phyloP scores from a whole-genome alignment of 495 filamentous ascomycete genomes.

The Trichoderma asperelloides region DNA sequence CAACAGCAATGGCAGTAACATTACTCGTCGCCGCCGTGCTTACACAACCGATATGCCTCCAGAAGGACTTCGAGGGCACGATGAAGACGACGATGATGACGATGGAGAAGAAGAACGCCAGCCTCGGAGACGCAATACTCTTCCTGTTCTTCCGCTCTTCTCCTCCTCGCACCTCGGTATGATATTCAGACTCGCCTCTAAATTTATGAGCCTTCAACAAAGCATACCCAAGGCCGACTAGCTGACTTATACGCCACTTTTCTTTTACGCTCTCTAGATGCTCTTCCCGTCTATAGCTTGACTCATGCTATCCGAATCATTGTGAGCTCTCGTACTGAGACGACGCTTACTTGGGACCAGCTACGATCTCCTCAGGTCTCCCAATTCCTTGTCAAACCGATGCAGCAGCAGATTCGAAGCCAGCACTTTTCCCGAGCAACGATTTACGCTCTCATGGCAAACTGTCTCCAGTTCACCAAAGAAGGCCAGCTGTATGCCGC shows the following conservation, averaged over 20 bases:
- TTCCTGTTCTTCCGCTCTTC: constrained; percentile 72
- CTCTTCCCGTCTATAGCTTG: constrained; percentile 77
- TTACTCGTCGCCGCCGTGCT: not conserved
- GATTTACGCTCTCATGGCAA: constrained; percentile 82
- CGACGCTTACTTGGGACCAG: constrained; percentile 91
- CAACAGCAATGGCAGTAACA: not conserved
- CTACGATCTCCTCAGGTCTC: constrained; percentile 88
- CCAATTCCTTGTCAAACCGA: constrained; percentile 87
- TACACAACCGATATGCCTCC: constrained; percentile 37
- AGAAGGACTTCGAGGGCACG: constrained; percentile 26
- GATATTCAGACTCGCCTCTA: not conserved
- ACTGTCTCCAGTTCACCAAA: constrained; percentile 86
- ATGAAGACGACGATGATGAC: constrained; percentile 32
- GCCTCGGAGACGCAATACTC: constrained; percentile 34
- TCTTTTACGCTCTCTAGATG: constrained; percentile 18
- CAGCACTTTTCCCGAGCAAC: constrained; percentile 79
- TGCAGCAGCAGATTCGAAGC: constrained; percentile 69
- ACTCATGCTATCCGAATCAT: constrained; percentile 81
- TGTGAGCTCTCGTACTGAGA: constrained; percentile 75
- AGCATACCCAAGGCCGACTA: not conserved
- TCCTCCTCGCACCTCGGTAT: constrained; percentile 71
- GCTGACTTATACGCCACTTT: constrained; percentile 5
- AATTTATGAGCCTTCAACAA: not conserved
- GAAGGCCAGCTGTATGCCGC: constrained; percentile 73
- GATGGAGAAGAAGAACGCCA: constrained; percentile 45